Base-by-base conservation (phyloP, 345 rosid species). In the Bruguiera gymnorhiza region DNA sequence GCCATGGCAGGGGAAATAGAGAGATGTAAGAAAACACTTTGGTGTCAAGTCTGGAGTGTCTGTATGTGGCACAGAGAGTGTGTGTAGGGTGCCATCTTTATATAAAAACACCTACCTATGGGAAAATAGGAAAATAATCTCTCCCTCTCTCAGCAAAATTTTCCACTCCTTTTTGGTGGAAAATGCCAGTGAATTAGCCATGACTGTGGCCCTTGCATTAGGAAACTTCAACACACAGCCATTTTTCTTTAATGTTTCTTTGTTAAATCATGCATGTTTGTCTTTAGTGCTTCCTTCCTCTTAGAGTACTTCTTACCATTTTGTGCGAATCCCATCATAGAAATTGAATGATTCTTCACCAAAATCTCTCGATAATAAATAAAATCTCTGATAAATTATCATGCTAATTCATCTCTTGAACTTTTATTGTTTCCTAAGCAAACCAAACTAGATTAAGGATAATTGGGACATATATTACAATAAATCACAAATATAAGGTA, bases 181-280 rank as follows among this genome's bases (percentile, higher is more conserved):
- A 54, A 63, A 76, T 69, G 63, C 72, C 80, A 48, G 32, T 65
- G 62, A 29, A 57, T 9, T 61, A 64, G 71, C 46, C 52, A 68
- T 75, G 76, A 74, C 63, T 71, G 77, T 78, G 82, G 82, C 55
- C 77, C 77, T 66, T 43, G 10, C 46, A 2, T 11, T 58, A 55
- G 11, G 30, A 8, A 55, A 15, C 78, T 67, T 61, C 73, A 34
- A 50, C 62, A 67, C 37, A 72, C 65, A 26, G 5, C 64, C 8
- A 43, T 23, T 37, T 53, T 60, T 60, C 26, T 34, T 57, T 70
- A 58, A 58, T 48, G 30, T 73, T 64, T 57, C 0, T 63, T n/a
- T 43, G 37, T 43, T 63, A 63, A 55, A 74, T 68, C 58, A 60
- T 74, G 51, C 50, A 56, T 65, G 24, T 34, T 64, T 57, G 11